phyloP scores from a whole-genome alignment of 176 grass and related monocot genomes.

The barley (Hordeum vulgare) region DNA sequence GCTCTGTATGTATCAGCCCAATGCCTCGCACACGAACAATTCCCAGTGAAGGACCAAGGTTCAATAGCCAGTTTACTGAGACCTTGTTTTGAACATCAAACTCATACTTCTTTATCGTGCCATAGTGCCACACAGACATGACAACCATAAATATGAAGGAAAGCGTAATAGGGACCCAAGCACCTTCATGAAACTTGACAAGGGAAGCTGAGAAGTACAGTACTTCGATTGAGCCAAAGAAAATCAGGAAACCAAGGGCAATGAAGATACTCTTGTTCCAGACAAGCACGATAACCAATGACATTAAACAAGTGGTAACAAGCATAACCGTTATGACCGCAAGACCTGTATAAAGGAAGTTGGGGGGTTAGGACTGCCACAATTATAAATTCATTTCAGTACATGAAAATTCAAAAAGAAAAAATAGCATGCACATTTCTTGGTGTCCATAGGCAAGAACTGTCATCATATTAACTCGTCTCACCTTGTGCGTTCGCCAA shows the following conservation, averaged over 20 bases:
- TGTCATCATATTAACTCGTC: not conserved
- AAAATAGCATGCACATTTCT: not conserved
- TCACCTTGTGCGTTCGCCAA: slow-evolving; percentile 90
- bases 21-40: slow-evolving; percentile 86
- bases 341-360: slow-evolving; percentile 52
- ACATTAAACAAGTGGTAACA: slow-evolving; percentile 96
- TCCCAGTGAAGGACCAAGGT: slow-evolving; percentile 84
- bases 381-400: not conserved
- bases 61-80: slow-evolving; percentile 83
- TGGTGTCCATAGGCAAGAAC: not conserved
- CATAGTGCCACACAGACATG: slow-evolving; percentile 95
- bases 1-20: slow-evolving; percentile 88
- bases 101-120: slow-evolving; percentile 93
- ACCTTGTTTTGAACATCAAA: slow-evolving; percentile 98
- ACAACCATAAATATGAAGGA: slow-evolving; percentile 77
- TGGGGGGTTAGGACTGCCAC: not conserved
- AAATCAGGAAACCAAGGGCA: slow-evolving; percentile 61
- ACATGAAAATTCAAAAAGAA: not conserved
- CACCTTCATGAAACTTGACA: slow-evolving; percentile 92
- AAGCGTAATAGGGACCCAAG: slow-evolving; percentile 78
- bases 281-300: slow-evolving; percentile 81
- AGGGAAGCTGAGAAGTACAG: slow-evolving; percentile 92
- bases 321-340: slow-evolving; percentile 97
- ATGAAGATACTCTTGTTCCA: slow-evolving; percentile 83
- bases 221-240: slow-evolving; percentile 77